A percentile compares a stretch with the other conserved stretches of the same genome.
Evolutionary conservation across 2,329 filamentous ascomycete genomes (phyloP).

Genomic region (Diplodia mutila): DNA sequence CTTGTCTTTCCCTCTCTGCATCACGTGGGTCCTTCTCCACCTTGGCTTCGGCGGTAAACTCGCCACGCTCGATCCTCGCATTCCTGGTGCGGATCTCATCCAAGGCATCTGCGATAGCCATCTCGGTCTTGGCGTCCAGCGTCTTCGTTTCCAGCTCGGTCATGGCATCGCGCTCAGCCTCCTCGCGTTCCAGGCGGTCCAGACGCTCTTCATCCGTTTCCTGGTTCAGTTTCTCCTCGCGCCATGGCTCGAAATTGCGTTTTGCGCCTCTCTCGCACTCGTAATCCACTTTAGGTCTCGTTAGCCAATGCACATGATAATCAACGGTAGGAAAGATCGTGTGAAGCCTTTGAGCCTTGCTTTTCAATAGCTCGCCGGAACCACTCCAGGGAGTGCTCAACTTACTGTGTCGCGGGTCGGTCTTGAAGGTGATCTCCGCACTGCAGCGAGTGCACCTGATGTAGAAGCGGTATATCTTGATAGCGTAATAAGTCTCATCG

Average conservation of each 20-base stretch:
- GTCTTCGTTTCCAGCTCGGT: constrained; percentile 93
- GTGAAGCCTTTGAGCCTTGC: too few species aligned
- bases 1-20: constrained; percentile 66
- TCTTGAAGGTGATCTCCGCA: constrained; percentile 88
- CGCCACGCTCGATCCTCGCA: constrained; percentile 78
- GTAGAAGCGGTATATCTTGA: constrained; percentile 88
- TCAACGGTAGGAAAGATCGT: too few species aligned
- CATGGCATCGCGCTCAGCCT: constrained; percentile 87
- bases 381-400: not conserved
- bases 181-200: constrained; percentile 79
- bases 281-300: constrained; percentile 68
- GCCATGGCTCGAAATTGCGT: constrained; percentile 92
- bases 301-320: not conserved
- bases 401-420: constrained; percentile 77
- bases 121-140: constrained; percentile 87
- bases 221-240: constrained; percentile 65
- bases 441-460: constrained; percentile 83
- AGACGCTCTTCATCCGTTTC: constrained; percentile 88
- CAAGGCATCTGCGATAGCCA: constrained; percentile 93
- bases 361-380: too few species aligned
- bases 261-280: constrained; percentile 79
- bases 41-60: constrained; percentile 64
- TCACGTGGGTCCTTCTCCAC: constrained; percentile 56
- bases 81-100: constrained; percentile 94
- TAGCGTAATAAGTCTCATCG: constrained; percentile 85